Evolutionary conservation across 495 filamentous ascomycete species (phyloP).

Genomic region (Penicillium malachiteum): DNA sequence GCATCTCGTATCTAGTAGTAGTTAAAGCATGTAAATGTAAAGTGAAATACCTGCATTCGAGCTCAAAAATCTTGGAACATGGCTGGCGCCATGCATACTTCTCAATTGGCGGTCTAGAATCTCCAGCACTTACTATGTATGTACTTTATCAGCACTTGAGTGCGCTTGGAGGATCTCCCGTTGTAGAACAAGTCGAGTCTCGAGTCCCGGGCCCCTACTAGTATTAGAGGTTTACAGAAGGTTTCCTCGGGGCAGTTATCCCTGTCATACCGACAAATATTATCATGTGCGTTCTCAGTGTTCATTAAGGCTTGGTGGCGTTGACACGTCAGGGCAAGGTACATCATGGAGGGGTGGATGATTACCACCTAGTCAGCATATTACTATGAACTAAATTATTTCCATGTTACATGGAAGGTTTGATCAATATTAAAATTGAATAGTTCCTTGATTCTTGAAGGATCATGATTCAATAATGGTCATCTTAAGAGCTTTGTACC

Average conservation of each 20-base stretch:
- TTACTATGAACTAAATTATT: not conserved
- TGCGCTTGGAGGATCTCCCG: not conserved
- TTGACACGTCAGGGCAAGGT: conserved; percentile 27
- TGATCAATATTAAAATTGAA: too few species aligned
- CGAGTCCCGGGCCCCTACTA: not conserved
- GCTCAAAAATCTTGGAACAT: not conserved
- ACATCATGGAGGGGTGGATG: not conserved
- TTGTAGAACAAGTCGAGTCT: not conserved
- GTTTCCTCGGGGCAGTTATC: conserved; percentile 12
- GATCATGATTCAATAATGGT: not conserved
- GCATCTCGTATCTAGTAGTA: conserved; percentile 18
- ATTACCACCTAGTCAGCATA: not conserved
- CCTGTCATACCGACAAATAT: conserved; percentile 17
- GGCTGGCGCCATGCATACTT: conserved; percentile 19
- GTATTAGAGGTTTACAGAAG: conserved; percentile 2
- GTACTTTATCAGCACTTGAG: not conserved
- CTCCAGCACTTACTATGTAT: not conserved
- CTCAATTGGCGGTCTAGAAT: conserved; percentile 27
- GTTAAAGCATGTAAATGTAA: not conserved
- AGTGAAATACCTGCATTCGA: too few species aligned
- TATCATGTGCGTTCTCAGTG: conserved; percentile 18
- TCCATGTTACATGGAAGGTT: not conserved
- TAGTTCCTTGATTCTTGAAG: not conserved
- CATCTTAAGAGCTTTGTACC: not conserved
- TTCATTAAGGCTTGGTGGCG: conserved; percentile 22